Conservation (phyloP, 441 rosid genomes). For the Bocquillonia castaneifolia region DNA sequence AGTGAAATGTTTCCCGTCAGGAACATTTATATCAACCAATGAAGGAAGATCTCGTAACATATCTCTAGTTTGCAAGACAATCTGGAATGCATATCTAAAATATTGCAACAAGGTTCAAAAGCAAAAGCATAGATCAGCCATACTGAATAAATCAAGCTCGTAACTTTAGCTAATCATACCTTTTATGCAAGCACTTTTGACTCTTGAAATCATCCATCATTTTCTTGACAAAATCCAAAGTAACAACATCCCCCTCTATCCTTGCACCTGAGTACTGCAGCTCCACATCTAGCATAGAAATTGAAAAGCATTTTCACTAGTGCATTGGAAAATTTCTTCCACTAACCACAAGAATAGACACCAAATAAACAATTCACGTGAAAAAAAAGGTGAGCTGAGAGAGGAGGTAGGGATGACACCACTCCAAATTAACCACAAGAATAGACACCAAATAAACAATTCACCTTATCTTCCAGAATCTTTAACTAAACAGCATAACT, state of each 20-base stretch:
- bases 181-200: conserved; percentile 77
- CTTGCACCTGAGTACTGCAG: conserved; percentile 88
- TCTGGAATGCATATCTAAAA: conserved; percentile 87
- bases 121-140: conserved; percentile 12
- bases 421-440: not conserved
- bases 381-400: not conserved
- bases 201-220: conserved; percentile 93
- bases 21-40: conserved; percentile 71
- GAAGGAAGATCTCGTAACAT: conserved; percentile 71
- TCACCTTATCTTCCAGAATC: not conserved
- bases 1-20: conserved; percentile 66
- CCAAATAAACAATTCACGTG: not conserved
- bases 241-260: conserved; percentile 76
- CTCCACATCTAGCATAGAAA: conserved; percentile 73
- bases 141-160: conserved; percentile 13
- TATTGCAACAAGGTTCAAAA: conserved; percentile 13
- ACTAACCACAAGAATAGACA: not conserved
- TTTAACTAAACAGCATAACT: not conserved
- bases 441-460: not conserved
- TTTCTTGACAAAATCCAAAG: conserved; percentile 83
- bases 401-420: not conserved
- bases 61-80: conserved; percentile 81
- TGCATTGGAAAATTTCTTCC: not conserved
- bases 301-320: conserved; percentile 20
- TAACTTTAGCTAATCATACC: conserved; percentile 38